phyloP scores from a whole-genome alignment of 2,329 filamentous ascomycete genomes.

The Coniochaeta sp. region DNA sequence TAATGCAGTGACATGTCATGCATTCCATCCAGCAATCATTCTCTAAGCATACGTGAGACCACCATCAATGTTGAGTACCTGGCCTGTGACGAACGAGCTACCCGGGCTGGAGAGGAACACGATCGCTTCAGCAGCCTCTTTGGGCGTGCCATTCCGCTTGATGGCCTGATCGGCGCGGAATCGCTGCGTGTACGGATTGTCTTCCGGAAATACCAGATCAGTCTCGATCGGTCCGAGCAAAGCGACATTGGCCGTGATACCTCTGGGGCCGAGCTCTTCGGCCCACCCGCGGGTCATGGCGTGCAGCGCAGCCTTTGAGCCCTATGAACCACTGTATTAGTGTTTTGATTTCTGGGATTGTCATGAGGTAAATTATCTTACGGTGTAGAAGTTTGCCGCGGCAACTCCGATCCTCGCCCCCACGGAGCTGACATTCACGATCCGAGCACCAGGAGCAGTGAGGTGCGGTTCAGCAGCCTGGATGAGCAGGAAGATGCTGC shows the following conservation, averaged over 20 bases:
- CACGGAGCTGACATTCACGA: constrained; percentile 10
- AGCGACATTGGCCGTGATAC: constrained; percentile 11
- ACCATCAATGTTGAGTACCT: constrained; percentile 14
- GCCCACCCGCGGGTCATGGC: constrained; percentile 12
- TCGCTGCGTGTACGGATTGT: constrained; percentile 6
- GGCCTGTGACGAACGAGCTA: constrained; percentile 14
- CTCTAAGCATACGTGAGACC: constrained; percentile 6
- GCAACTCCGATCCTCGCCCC: constrained; percentile 7
- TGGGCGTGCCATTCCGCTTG: constrained; percentile 13
- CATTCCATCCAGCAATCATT: too few relatives aligned
- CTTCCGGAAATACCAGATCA: constrained; percentile 11
- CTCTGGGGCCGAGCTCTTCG: constrained; percentile 9
- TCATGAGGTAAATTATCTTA: not conserved
- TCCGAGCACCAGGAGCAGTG: constrained; percentile 6
- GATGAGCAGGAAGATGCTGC: constrained; percentile 10
- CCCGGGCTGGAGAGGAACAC: constrained; percentile 12
- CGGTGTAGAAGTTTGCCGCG: constrained; percentile 5
- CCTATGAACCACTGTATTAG: not conserved
- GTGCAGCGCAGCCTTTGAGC: constrained; percentile 11
- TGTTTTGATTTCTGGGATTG: too few relatives aligned
- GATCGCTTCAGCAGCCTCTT: constrained; percentile 12
- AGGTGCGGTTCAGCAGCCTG: constrained; percentile 11
- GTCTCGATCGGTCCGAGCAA: constrained; percentile 10
- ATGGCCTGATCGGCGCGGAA: constrained; percentile 12
- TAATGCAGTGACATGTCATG: not conserved